Percentiles rank a stretch among this genome's conserved stretches.
phyloP scores from a whole-genome alignment of 192 early-diverging fungal species.

The Podila horticola region DNA sequence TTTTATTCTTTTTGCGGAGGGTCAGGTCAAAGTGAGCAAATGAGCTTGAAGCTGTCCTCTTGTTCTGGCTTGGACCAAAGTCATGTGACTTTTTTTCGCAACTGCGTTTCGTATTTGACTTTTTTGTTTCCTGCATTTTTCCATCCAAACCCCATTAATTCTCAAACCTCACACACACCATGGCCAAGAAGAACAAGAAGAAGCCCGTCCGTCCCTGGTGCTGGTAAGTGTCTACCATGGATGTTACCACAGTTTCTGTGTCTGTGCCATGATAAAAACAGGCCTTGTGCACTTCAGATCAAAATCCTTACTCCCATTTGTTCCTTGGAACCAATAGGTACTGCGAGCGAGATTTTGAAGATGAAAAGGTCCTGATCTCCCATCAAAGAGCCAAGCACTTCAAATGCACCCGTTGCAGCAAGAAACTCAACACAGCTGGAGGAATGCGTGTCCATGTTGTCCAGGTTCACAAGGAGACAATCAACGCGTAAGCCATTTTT shows the following conservation, averaged over 20 bases:
- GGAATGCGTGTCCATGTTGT: conserved; percentile 91
- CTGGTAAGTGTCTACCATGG: conserved; percentile 57
- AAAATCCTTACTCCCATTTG: not conserved
- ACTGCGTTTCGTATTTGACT: too few species aligned
- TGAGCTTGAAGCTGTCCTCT: too few species aligned
- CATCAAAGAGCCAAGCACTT: conserved; percentile 97
- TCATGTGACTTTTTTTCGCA: too few species aligned
- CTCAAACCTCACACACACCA: conserved; percentile 6
- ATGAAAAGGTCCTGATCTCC: conserved; percentile 91
- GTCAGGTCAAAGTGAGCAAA: not conserved
- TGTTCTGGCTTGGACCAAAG: too few species aligned
- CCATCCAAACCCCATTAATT: not conserved
- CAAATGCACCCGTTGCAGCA: conserved; percentile 87
- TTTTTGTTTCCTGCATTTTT: too few species aligned
- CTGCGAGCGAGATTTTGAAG: conserved; percentile 95
- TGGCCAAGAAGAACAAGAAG: conserved; percentile 78
- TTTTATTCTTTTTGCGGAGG: not conserved
- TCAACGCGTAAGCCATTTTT: conserved; percentile 66
- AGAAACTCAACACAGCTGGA: conserved; percentile 87
- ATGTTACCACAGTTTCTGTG: not conserved
- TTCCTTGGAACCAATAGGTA: conserved; percentile 67
- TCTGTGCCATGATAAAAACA: not conserved
- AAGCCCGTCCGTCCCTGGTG: conserved; percentile 78
- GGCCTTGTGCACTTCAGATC: not conserved
- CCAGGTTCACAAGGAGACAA: conserved; percentile 94